Conservation (phyloP, 2,329 filamentous ascomycete species). For the Aspergillus japonicus region DNA sequence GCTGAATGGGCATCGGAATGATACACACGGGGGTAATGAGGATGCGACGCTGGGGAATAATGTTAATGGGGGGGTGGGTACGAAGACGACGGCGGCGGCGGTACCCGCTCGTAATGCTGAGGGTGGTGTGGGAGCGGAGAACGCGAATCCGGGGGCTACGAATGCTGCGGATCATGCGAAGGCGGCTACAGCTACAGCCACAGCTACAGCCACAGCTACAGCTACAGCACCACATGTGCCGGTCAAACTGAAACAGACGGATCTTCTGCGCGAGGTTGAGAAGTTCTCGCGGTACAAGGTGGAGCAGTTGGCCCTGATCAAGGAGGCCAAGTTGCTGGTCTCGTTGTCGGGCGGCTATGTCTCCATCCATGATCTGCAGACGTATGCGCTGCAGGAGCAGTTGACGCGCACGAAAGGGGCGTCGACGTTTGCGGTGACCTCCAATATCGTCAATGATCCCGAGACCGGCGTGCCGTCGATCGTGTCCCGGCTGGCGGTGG, state of each 20-base stretch:
- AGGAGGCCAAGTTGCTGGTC: constrained; percentile 87
- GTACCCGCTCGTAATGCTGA: too few relatives aligned
- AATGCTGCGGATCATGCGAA: background rate
- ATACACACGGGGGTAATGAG: background rate
- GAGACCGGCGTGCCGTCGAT: constrained; percentile 88
- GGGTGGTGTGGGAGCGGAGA: background rate
- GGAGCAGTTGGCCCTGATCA: constrained; percentile 92
- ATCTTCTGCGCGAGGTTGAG: constrained; percentile 86
- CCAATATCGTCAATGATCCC: constrained; percentile 88
- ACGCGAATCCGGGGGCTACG: background rate
- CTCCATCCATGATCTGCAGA: constrained; percentile 84
- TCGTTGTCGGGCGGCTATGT: constrained; percentile 88
- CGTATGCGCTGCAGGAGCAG: constrained; percentile 77
- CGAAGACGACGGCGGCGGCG: background rate
- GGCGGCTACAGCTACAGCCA: background rate
- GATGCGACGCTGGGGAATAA: background rate
- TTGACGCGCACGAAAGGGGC: constrained; percentile 84
- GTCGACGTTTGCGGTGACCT: constrained; percentile 85
- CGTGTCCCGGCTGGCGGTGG: constrained; percentile 85
- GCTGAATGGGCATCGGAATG: background rate
- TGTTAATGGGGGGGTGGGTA: background rate
- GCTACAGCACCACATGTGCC: constrained; percentile 3
- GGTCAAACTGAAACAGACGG: constrained; percentile 60
- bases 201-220: background rate
- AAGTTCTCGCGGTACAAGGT: constrained; percentile 88